A percentile compares a stretch with the other conserved stretches of the same genome.
Evolutionary conservation across 352 stramenopile species (phyloP).

Genomic region (Phytopythium helicoides): DNA sequence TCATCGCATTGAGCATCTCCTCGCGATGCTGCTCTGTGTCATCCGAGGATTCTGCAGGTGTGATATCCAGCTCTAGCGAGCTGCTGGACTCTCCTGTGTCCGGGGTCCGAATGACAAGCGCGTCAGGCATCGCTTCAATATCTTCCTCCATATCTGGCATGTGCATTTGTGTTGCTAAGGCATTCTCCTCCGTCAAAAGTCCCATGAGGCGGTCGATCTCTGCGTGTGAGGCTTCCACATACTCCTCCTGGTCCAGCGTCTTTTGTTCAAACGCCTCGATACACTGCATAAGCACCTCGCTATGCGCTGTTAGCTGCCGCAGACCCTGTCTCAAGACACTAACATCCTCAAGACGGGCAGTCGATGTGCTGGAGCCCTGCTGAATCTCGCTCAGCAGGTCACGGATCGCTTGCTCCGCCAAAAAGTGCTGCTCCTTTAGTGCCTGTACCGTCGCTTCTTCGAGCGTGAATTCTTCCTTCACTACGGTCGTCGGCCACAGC

Average conservation of each 20-base stretch:
- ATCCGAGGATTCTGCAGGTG: constrained; percentile 9
- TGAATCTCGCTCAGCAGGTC: constrained; percentile 53
- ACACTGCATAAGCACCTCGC: constrained; percentile 41
- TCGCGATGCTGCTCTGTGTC: constrained; percentile 33
- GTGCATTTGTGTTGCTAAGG: constrained; percentile 3
- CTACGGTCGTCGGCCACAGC: constrained; percentile 32
- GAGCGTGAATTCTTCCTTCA: constrained; percentile 44
- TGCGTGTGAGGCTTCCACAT: constrained; percentile 30
- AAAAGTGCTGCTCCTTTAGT: constrained; percentile 65
- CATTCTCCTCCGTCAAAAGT: constrained; percentile 25
- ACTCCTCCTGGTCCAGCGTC: constrained; percentile 42
- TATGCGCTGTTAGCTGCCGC: constrained; percentile 37
- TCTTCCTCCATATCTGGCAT: constrained; percentile 1
- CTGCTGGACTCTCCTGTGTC: constrained; percentile 2
- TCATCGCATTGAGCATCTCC: constrained; percentile 37
- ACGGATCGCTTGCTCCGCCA: constrained; percentile 58
- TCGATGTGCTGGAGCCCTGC: constrained; percentile 16
- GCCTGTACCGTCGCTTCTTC: constrained; percentile 41
- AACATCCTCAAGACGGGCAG: constrained; percentile 41
- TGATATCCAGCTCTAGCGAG: neutral
- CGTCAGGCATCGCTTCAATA: neutral
- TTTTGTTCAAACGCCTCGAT: constrained; percentile 44
- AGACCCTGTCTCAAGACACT: constrained; percentile 52
- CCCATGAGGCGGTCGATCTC: constrained; percentile 48
- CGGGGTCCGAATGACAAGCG: constrained; percentile 2